Conservation (phyloP, 2,329 filamentous ascomycete genomes). For the Pseudonectria foliicola region DNA sequence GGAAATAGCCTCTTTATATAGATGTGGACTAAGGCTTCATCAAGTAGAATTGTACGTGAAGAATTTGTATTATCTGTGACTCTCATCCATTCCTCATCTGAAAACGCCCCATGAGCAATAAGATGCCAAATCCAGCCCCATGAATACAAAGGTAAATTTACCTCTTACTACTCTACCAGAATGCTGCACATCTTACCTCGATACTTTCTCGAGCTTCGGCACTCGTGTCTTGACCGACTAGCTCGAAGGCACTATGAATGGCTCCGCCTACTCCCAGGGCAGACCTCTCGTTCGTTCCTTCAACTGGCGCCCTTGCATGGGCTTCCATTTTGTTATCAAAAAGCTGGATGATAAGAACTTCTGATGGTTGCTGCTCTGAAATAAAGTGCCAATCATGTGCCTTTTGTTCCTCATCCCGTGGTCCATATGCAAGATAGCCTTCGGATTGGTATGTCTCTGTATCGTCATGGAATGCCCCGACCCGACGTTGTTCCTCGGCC, state of each 20-base stretch:
- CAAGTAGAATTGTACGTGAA: no score
- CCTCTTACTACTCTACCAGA: constrained; percentile 1
- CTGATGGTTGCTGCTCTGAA: constrained; percentile 2
- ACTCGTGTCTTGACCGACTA: constrained; percentile 2
- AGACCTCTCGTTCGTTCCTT: not conserved
- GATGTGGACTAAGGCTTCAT: no score
- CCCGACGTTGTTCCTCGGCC: no score
- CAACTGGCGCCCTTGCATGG: constrained; percentile 3
- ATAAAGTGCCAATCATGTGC: constrained; percentile 2
- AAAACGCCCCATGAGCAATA: no score
- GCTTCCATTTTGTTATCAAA: constrained; percentile 8
- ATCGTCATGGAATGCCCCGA: not conserved
- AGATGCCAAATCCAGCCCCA: no score
- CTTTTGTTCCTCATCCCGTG: constrained; percentile 1
- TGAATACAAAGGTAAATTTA: not conserved
- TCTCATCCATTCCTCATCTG: no score
- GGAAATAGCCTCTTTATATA: no score
- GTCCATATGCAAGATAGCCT: constrained; percentile 1
- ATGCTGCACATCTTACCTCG: constrained; percentile 6
- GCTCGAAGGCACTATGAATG: constrained; percentile 4
- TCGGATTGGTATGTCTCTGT: not conserved
- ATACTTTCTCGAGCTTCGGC: constrained; percentile 5
- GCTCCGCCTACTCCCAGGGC: constrained; percentile 1
- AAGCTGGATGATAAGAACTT: constrained; percentile 2
- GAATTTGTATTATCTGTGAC: no score